Base-by-base conservation (phyloP, 139 green algal species). In the Picochlorum sp. region DNA sequence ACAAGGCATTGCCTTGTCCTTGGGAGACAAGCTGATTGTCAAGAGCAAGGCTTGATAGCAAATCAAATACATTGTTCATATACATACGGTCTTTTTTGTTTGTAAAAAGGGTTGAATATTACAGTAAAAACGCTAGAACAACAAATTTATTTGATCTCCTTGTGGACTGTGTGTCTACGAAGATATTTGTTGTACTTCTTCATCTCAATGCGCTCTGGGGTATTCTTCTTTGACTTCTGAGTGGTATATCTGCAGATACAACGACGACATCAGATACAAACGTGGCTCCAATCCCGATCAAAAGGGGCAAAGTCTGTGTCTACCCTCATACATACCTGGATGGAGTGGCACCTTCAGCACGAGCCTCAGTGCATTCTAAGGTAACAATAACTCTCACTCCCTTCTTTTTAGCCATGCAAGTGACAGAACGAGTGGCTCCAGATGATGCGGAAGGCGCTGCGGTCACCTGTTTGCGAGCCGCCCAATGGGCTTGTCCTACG, bases 21-120 rank as follows among this genome's bases (percentile, higher is more conserved):
- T 97, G 21, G 92, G 92, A 0, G 94, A 99, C 78, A 99, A 99
- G 81, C 97, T 99, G 64, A 98, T 96, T 26, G 75, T 98, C 26
- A 97, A 96, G 81, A 91, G 97, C 74, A 95, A 95, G 57, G 86
- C 5, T 38, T 59, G 51, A 59, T 30, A n/a, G 7, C 7, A 59
- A 26, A 26, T n/a, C 21, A 59, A 26, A 26, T 21, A 54, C n/a
- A 34, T n/a, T 59, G 51, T 59, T 9, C 7, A 34, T 59, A 20
- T 37, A n/a, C 5, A 58, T 30, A 30, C 30, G 21, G 20, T 30
- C 20, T 30, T 32, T 56, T 26, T 56, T 56, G 47, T 21, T 56
- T 20, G 6, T 56, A 23, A 56, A 26, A 56, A 20, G 7, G 18
- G n/a, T 56, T 20, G 18, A 26, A 10, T 24, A 26, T 56, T 56